A percentile compares a stretch with the other conserved stretches of the same genome.
phyloP scores from a whole-genome alignment of 2,329 filamentous ascomycete genomes.

The Venturia effusa region DNA sequence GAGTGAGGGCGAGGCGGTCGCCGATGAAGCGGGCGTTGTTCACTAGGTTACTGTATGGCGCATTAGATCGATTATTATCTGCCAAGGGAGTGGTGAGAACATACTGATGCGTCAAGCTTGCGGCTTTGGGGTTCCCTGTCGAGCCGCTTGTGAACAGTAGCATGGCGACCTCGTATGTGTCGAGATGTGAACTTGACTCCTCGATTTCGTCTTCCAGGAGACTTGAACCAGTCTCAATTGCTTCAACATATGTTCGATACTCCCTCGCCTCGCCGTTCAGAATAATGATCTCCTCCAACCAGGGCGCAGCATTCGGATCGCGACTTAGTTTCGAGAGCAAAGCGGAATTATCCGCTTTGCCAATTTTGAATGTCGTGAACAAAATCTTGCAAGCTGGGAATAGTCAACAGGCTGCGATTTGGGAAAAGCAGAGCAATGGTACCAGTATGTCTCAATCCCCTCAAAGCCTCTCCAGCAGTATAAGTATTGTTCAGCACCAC shows the following conservation, averaged over 20 bases:
- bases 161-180: constrained; percentile 59
- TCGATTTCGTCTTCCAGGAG: constrained; percentile 42
- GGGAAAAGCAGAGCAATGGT: constrained; percentile 18
- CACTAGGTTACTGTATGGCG: constrained; percentile 23
- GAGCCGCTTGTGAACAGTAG: constrained; percentile 68
- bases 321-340: constrained; percentile 35
- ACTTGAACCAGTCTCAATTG: constrained; percentile 33
- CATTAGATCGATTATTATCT: background rate
- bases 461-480: constrained; percentile 60
- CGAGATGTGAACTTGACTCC: constrained; percentile 43
- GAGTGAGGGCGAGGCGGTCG: constrained; percentile 59
- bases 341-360: constrained; percentile 50
- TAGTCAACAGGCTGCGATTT: constrained; percentile 51
- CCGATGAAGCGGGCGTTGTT: constrained; percentile 39
- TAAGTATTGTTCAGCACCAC: constrained; percentile 79
- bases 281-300: constrained; percentile 18
- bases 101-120: constrained; percentile 50
- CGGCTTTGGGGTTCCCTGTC: constrained; percentile 61
- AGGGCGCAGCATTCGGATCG: constrained; percentile 13
- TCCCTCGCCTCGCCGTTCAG: constrained; percentile 16
- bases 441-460: constrained; percentile 62
- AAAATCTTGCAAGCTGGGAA: constrained; percentile 60
- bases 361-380: constrained; percentile 61
- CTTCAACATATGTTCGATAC: constrained; percentile 17
- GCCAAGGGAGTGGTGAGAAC: background rate